Conservation (phyloP, 2,329 filamentous ascomycete species). For the Colletotrichum graminicola region DNA sequence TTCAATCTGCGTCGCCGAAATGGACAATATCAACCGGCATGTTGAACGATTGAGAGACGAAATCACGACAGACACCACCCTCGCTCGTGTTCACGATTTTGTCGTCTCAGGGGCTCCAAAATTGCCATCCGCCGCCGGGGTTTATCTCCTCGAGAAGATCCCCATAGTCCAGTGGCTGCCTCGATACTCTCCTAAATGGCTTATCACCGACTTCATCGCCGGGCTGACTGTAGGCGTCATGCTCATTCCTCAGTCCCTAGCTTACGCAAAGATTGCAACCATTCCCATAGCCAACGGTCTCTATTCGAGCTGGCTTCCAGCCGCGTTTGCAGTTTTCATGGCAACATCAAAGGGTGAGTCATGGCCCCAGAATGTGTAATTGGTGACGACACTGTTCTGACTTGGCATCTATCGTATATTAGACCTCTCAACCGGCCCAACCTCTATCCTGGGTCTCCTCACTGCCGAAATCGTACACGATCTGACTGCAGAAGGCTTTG, state of each 20-base stretch:
- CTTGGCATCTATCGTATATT: not conserved
- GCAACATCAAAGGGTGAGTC: slow-evolving; percentile 70
- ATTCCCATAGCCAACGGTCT: slow-evolving; percentile 72
- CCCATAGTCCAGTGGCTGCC: slow-evolving; percentile 75
- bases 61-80: slow-evolving; percentile 50
- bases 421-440: slow-evolving; percentile 74
- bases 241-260: slow-evolving; percentile 72
- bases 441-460: slow-evolving; percentile 73
- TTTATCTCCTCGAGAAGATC: slow-evolving; percentile 71
- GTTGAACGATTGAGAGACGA: slow-evolving; percentile 33
- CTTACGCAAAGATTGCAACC: slow-evolving; percentile 72
- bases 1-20: slow-evolving; percentile 7
- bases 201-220: slow-evolving; percentile 71
- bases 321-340: slow-evolving; percentile 69
- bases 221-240: slow-evolving; percentile 72
- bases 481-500: slow-evolving; percentile 56
- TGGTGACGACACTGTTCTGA: not conserved
- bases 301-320: slow-evolving; percentile 71
- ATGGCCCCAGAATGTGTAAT: rapidly evolving
- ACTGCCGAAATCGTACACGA: slow-evolving; percentile 71
- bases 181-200: slow-evolving; percentile 70
- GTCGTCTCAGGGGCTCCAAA: slow-evolving; percentile 48
- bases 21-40: slow-evolving; percentile 23
- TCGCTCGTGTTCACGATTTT: slow-evolving; percentile 50
- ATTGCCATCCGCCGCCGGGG: slow-evolving; percentile 64